These are phyloP conservation scores for Ustilago xerochloae DNA, from an alignment of 1,284 basidiomycete genomes.

Conservation along the genomic window DNA sequence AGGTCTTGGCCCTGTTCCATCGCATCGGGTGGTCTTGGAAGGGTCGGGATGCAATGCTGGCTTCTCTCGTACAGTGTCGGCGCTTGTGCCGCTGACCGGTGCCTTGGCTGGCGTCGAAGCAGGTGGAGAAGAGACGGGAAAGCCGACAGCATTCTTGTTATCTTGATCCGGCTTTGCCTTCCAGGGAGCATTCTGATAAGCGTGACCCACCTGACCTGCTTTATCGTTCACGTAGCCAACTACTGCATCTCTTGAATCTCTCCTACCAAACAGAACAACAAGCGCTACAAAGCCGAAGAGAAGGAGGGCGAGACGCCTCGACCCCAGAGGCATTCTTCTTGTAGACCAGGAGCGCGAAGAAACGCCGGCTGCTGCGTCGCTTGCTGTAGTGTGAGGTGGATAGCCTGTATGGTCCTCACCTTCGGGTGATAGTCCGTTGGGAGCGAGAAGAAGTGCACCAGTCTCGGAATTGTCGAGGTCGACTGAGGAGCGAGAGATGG, in stretches of 20 bases:
- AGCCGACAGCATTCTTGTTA: constrained; percentile 23
- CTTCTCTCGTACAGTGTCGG: constrained; percentile 35
- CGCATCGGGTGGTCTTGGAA: constrained; percentile 61
- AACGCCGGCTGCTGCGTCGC: constrained; percentile 11
- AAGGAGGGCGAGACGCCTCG: constrained; percentile 35
- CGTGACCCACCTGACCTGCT: constrained; percentile 37
- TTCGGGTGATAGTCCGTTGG: constrained; percentile 33
- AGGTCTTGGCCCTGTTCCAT: constrained; percentile 26
- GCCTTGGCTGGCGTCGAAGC: constrained; percentile 16
- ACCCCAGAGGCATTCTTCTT: constrained; percentile 47
- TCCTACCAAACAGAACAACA: constrained; percentile 43
- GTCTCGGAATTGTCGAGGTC: constrained; percentile 47
- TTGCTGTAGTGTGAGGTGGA: constrained; percentile 20
- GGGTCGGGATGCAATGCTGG: constrained; percentile 60
- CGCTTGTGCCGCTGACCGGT: constrained; percentile 25
- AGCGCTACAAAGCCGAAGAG: constrained; percentile 36
- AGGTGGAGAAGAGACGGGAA: constrained; percentile 8
- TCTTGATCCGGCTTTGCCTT: constrained; percentile 16
- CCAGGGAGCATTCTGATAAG: constrained; percentile 32
- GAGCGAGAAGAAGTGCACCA: constrained; percentile 30
- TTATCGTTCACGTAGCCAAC: constrained; percentile 52
- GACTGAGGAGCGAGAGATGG: constrained; percentile 34
- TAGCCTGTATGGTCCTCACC: constrained; percentile 17
- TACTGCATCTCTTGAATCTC: constrained; percentile 43
- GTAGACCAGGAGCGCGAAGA: constrained; percentile 18